Evolutionary conservation across 345 rosid genomes (phyloP), one percentile per base, ranked within the genome.

Genomic region (Aurinia saxatilis): DNA sequence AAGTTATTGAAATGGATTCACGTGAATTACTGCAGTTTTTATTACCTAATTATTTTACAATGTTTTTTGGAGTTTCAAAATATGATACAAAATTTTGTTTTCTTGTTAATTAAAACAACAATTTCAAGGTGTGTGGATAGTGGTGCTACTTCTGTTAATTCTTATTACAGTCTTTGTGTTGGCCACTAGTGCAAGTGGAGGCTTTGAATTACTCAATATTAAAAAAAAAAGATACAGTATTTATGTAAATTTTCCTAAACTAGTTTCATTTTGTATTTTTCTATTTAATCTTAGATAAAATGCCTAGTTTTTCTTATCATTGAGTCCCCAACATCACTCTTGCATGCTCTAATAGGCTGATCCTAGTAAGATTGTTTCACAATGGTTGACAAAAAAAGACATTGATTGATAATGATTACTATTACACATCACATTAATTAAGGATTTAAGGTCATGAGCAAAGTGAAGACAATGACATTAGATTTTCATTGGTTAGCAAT

Each of bases 1-100:
- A 71, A 50, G 63, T 57, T 57, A 50, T 71, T 65, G 50, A 44
- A 5, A 27, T 5, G 27, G 48, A 50, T 71, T 71, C 75, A 65
- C 71, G 75, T 71, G 75, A 64, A 57, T 71, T 65, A 71, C 75
- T 71, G 63, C 50, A 13, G 10, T 50, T 37, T 49, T 50, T 25
- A 35, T 64, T 33, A 56, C 65, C 65, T 5, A 64, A 6, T 17
- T 57, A 27, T 10, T 66, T 57, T n/a, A 61, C 68, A 48, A 34
- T 47, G 31, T 51, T 35, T 21, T 31, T 16, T 50, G 37, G 42
- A 23, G 65, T 49, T 67, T 40, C 29, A 57, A 57, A 13, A 16
- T 23, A 12, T 4, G 34, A 46, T 42, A 27, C 10, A 19, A 0
- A n/a, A n/a, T n/a, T 9, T 38, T 19, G 44, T 38, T 57, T 39